A percentile compares a stretch with the other conserved stretches of the same genome.
These are phyloP conservation scores for Hibiscus tridactylites DNA, from an alignment of 345 rosid genomes.

Conservation along the genomic window DNA sequence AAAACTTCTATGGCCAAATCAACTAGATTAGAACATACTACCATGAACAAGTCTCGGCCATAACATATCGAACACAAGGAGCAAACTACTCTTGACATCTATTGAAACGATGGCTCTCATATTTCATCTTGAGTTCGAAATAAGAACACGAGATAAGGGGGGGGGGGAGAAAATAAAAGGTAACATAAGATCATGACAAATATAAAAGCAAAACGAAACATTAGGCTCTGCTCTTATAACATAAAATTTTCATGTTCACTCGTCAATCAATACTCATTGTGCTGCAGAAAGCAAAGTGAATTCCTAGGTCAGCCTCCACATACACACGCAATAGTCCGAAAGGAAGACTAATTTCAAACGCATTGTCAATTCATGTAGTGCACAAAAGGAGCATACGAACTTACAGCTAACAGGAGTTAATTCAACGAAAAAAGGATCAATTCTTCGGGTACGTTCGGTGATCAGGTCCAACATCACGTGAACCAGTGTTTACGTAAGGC, in stretches of 20 bases:
- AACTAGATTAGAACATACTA: background rate
- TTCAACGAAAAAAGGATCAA: constrained; percentile 15
- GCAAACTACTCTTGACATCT: background rate
- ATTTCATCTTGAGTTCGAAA: background rate
- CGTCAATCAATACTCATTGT: background rate
- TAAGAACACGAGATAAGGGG: background rate
- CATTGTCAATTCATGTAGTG: background rate
- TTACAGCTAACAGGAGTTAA: background rate
- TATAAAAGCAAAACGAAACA: too few relatives aligned
- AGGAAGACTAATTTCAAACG: background rate
- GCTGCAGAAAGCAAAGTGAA: background rate
- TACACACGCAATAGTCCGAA: background rate
- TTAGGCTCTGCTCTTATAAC: background rate
- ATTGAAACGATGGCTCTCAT: background rate
- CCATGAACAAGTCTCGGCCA: background rate
- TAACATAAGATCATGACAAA: background rate
- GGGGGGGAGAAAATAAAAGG: background rate
- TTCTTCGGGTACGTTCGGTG: constrained; percentile 62
- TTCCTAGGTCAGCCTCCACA: background rate
- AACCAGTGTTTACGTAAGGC: constrained; percentile 90
- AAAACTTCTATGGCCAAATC: background rate
- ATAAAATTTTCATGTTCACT: background rate
- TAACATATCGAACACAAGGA: background rate
- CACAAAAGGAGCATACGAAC: background rate
- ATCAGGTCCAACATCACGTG: constrained; percentile 91